Base-by-base conservation (phyloP, 345 rosid species). In the Gossypium thurberi region DNA sequence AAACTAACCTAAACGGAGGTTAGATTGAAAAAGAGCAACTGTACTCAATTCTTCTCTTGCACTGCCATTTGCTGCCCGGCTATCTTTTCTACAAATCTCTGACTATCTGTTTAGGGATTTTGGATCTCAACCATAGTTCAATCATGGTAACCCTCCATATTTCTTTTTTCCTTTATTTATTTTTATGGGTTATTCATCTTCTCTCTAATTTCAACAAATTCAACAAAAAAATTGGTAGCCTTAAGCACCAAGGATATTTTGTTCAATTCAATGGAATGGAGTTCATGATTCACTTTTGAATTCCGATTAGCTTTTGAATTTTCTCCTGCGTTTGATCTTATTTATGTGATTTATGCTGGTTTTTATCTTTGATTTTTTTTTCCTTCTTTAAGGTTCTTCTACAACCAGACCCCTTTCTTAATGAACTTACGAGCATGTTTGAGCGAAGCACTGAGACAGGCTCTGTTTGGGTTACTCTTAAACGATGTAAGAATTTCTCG, bases 401-500 rank as follows among this genome's bases (percentile, higher is more conserved):
- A 78, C 95, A 90, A 74, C 88, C 82, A 4, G 98, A 94, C 72
- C 98, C 98, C 3, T 94, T 92, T 75, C 91, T 94, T 3, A 94
- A 87, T 76, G 98, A 94, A 72, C 91, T 94, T 51, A 92, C 94
- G 11, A 86, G 88, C 87, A 89, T 94, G 97, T 92, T 86, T 13
- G 98, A 94, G 82, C 84, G 79, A 56, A 92, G 82, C 83, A 89
- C 89, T 0, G 98, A 90, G 79, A 78, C 80, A 64, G 97, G 96
- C 20, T 86, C 96, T 62, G 91, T 94, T 51, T 94, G 98, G 98
- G 95, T 94, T 69, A 94, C 97, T 64, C 84, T 94, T 70, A 94
- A 94, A 82, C 78, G 98, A 85, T 94, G 98, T 94, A 84, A 77
- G 78, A 48, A 52, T 70, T 52, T 73, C 8, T 2, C 10, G 13